These are phyloP conservation scores for Macadamia tetraphylla DNA, from an alignment of 164 flowering plant species.

Conservation along the genomic window DNA sequence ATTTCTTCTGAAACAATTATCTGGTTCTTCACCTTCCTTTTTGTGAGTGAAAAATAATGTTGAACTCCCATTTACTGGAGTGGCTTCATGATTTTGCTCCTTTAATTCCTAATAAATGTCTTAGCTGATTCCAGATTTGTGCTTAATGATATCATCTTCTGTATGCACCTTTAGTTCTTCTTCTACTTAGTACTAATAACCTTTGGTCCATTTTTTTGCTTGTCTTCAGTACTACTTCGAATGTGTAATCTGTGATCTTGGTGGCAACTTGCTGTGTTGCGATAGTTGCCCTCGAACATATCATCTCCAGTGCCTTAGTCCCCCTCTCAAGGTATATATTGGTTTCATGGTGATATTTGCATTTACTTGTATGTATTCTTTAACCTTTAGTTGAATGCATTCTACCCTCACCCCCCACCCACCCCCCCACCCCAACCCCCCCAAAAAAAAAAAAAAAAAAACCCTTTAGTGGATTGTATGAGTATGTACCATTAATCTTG, in stretches of 20 bases:
- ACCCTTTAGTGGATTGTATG: background rate
- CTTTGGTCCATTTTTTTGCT: background rate
- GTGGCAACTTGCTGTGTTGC: constrained; percentile 94
- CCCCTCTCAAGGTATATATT: constrained; percentile 83
- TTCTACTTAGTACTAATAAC: background rate
- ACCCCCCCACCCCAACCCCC: too few species aligned
- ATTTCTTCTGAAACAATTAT: too few species aligned
- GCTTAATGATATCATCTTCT: background rate
- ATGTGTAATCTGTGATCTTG: constrained; percentile 91
- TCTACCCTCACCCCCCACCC: too few species aligned
- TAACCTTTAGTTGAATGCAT: too few species aligned
- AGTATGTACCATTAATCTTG: background rate
- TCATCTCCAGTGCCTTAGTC: constrained; percentile 93
- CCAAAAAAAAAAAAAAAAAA: too few species aligned
- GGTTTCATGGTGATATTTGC: background rate
- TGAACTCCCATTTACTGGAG: too few species aligned
- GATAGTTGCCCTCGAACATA: constrained; percentile 91
- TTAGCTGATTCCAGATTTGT: background rate
- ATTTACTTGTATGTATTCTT: background rate
- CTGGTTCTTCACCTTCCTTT: too few species aligned
- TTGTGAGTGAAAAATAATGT: too few species aligned
- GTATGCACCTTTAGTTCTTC: background rate
- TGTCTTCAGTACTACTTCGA: constrained; percentile 78
- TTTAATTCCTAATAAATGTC: too few species aligned
- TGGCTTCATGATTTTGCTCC: too few species aligned